Conservation (phyloP, 768 basidiomycete genomes). For the Macrocybe gigantea region DNA sequence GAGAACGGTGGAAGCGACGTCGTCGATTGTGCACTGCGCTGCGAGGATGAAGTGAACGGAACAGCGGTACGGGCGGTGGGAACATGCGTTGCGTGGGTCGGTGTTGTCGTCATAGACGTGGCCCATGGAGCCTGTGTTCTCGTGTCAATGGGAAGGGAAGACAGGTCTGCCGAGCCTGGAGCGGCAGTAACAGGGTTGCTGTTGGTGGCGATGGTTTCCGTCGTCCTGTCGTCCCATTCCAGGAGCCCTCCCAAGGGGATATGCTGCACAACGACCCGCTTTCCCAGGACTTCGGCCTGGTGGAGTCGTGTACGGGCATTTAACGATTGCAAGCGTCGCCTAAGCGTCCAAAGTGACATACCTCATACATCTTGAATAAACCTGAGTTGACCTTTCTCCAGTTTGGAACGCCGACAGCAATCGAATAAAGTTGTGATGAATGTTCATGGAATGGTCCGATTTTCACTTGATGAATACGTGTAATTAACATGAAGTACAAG, state of each 20-base stretch:
- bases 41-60: no score
- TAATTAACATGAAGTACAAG: constrained; percentile 75
- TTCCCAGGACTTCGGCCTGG: constrained; percentile 86
- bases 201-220: constrained; percentile 1
- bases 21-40: no score
- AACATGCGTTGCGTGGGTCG: no score
- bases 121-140: constrained; percentile 7
- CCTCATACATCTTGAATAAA: constrained; percentile 94
- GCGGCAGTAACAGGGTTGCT: constrained; percentile 1
- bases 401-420: constrained; percentile 81
- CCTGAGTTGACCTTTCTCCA: constrained; percentile 92
- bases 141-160: no score
- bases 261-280: constrained; percentile 96
- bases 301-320: background rate
- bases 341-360: constrained; percentile 22
- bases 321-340: constrained; percentile 1
- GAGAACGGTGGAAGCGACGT: no score
- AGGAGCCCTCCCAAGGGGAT: constrained; percentile 80
- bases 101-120: constrained; percentile 1
- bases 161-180: background rate
- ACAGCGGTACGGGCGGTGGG: no score
- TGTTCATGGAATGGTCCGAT: constrained; percentile 88
- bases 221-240: constrained; percentile 43
- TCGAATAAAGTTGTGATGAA: constrained; percentile 83
- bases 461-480: constrained; percentile 76